These are phyloP conservation scores for Knufia fluminis DNA, from an alignment of 2,329 filamentous ascomycete species.

Conservation along the genomic window DNA sequence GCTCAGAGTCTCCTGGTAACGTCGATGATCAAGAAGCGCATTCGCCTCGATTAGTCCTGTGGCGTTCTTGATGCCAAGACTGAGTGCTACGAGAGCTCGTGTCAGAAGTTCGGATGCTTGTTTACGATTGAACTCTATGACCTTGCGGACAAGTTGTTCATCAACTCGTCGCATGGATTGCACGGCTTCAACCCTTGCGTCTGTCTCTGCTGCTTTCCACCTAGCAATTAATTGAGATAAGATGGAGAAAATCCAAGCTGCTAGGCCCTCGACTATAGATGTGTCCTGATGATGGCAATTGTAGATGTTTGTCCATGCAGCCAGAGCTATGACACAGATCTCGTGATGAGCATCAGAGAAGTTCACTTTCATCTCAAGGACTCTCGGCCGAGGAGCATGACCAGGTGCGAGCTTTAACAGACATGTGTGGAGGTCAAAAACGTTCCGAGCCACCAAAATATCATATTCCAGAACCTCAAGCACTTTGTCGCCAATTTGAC, in stretches of 20 bases:
- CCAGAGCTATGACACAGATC: constrained; percentile 5
- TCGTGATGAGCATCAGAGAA: constrained; percentile 6
- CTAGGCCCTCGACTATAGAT: constrained; percentile 2
- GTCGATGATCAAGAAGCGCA: not conserved
- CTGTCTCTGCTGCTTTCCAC: constrained; percentile 2
- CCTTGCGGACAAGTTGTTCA: constrained; percentile 2
- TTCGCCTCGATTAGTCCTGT: not conserved
- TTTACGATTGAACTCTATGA: constrained; percentile 3
- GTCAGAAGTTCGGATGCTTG: not conserved
- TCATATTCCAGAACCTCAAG: constrained; percentile 9
- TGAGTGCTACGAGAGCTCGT: not conserved
- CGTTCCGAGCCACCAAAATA: constrained; percentile 6
- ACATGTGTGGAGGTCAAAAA: constrained; percentile 7
- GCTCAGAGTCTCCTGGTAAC: not conserved
- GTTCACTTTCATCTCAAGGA: constrained; percentile 10
- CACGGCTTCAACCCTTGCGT: not conserved
- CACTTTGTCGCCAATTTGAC: constrained; percentile 7
- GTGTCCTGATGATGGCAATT: not conserved
- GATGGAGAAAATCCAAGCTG: constrained; percentile 6
- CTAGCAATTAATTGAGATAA: constrained; percentile 1
- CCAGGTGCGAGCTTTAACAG: constrained; percentile 3
- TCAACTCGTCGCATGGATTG: not conserved
- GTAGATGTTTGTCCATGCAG: constrained; percentile 6
- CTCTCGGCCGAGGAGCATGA: constrained; percentile 5
- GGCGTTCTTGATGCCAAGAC: not conserved